Conservation (phyloP, 805 yeast genomes). For the Cyberlindnera nakhonratchasimensis region DNA sequence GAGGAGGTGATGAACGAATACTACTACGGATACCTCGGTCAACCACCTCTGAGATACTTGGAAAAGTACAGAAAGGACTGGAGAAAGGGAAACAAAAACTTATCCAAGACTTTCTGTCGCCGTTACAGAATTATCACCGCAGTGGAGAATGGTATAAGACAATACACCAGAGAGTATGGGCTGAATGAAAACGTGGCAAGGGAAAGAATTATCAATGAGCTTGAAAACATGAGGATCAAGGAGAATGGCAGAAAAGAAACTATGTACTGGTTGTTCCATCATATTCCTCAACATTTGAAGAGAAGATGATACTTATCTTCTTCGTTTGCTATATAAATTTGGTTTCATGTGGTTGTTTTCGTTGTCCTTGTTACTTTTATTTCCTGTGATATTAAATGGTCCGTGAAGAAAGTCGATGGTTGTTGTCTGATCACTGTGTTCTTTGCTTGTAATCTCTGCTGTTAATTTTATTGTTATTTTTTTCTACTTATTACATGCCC, state of each 20-base stretch:
- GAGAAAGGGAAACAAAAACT: constrained; percentile 28
- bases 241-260: constrained; percentile 28
- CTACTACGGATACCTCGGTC: constrained; percentile 27
- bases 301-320: constrained; percentile 14
- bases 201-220: constrained; percentile 23
- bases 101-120: constrained; percentile 27
- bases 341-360: background rate
- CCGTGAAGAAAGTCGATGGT: too few species aligned
- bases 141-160: constrained; percentile 24
- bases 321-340: background rate
- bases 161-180: constrained; percentile 21
- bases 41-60: constrained; percentile 27
- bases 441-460: too few species aligned
- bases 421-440: too few species aligned
- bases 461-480: too few species aligned
- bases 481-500: too few species aligned
- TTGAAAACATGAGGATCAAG: constrained; percentile 24
- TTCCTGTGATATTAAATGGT: too few species aligned
- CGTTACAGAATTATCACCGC: constrained; percentile 28
- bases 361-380: background rate
- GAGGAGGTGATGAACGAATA: constrained; percentile 29
- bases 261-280: constrained; percentile 31
- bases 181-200: constrained; percentile 21
- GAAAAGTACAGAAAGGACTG: constrained; percentile 28
- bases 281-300: constrained; percentile 27